These are phyloP conservation scores for Talaromyces sp. DNA, from an alignment of 2,329 filamentous ascomycete species.

Conservation along the genomic window DNA sequence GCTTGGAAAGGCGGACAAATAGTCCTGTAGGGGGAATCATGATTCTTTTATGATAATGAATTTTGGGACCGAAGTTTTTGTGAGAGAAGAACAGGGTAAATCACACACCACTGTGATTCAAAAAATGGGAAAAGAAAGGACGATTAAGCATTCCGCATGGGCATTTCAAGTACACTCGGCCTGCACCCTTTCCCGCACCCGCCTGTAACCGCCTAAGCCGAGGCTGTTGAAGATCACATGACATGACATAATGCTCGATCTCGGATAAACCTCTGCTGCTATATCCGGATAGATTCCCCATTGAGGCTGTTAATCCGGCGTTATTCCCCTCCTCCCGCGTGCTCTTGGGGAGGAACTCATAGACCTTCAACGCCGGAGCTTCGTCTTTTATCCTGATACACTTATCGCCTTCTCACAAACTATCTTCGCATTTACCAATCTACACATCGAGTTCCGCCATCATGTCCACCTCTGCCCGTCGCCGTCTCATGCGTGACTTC, in stretches of 20 bases:
- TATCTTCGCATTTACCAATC: not conserved
- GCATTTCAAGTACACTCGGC: constrained; percentile 7
- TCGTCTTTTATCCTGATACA: not conserved
- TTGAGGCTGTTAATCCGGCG: constrained; percentile 17
- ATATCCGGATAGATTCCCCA: constrained; percentile 18
- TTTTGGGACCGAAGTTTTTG: too few species aligned
- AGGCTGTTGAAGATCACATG: constrained; percentile 26
- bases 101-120: too few species aligned
- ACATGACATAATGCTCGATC: constrained; percentile 19
- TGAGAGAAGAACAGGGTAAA: too few species aligned
- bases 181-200: constrained; percentile 26
- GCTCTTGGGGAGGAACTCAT: constrained; percentile 3
- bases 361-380: not conserved
- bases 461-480: constrained; percentile 92
- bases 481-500: constrained; percentile 98
- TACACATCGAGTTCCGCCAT: not conserved
- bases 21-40: constrained; percentile 29
- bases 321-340: constrained; percentile 18
- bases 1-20: constrained; percentile 31
- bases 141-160: constrained; percentile 5
- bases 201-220: constrained; percentile 31
- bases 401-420: not conserved
- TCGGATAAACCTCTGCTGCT: not conserved
- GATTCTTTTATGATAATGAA: not conserved
- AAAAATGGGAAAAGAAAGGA: constrained; percentile 5